These are phyloP conservation scores for Colletotrichum sp. DNA, from an alignment of 2,329 filamentous ascomycete genomes.

Conservation along the genomic window DNA sequence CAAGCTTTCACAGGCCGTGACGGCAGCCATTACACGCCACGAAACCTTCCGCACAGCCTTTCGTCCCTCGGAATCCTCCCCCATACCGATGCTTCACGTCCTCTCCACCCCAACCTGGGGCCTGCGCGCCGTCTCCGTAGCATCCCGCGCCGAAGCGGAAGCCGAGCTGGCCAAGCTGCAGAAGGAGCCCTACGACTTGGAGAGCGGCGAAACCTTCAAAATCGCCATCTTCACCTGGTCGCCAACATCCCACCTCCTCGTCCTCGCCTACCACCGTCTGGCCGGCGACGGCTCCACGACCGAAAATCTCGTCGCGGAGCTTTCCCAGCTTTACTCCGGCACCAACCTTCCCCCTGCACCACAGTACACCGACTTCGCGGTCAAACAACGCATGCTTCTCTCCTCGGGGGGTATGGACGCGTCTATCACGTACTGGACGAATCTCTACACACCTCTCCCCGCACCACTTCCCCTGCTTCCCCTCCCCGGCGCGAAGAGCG, in stretches of 20 bases:
- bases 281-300: not conserved
- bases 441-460: not conserved
- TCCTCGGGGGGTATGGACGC: constrained; percentile 23
- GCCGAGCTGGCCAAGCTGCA: not conserved
- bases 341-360: not conserved
- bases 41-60: constrained; percentile 38
- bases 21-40: constrained; percentile 30
- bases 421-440: constrained; percentile 26
- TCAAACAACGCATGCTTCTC: constrained; percentile 32
- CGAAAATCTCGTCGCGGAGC: not conserved
- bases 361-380: constrained; percentile 39
- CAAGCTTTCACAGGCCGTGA: constrained; percentile 36
- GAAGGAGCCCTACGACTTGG: not conserved
- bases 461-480: not conserved
- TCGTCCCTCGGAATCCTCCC: not conserved
- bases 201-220: not conserved
- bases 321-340: not conserved
- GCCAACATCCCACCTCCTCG: not conserved
- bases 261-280: not conserved
- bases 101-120: not conserved
- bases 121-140: not conserved
- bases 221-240: not conserved
- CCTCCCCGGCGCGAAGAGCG: not conserved
- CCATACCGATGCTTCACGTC: not conserved
- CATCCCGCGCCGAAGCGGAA: not conserved